Evolutionary conservation across 2,329 filamentous ascomycete species (phyloP), one percentile per base, ranked within the genome.

Genomic region (Colletotrichum incanum): DNA sequence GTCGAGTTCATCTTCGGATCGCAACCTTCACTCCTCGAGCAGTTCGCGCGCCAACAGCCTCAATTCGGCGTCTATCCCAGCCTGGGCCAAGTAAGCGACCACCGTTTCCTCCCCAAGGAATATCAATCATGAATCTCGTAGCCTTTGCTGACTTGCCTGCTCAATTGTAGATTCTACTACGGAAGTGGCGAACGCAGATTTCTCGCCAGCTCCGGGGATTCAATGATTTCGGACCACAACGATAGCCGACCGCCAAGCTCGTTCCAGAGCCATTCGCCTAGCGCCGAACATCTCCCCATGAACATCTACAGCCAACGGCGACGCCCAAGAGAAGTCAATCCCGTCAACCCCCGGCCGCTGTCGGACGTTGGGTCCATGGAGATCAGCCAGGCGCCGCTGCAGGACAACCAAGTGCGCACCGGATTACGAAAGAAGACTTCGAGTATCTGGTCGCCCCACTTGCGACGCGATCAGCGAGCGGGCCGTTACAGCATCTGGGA

Each of bases 361-460:
- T 77, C 81, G 1, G 76, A 79, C 43, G 73, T 77, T 18, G 81
- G 76, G 23, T 86, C 85, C n/a, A 81, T 88, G 79, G 85, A 87
- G 28, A 87, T 86, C 45, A 79, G 78, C 5, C 80, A 83, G 9
- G 68, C 61, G 11, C 66, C 74, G 69, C 45, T 71, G 65, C 34
- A 73, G 67, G 20, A 77, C 76, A 41, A 74, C 79, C 45, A 77
- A 74, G 45, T 80, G 16, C 79, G 78, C 20, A 76, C 77, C 14
- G 76, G 78, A 16, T 75, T 83, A 18, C 80, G 79, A 75, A 87
- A 88, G 79, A 87, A 87, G 76, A 85, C 86, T 65, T 89, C 91
- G 47, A 87, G 89, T 75, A 86, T 93, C 74, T 94, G 92, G 91
- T 94, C 92, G 4, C 93, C 93, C 12, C 93, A 95, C 81, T 83